A percentile compares a stretch with the other conserved stretches of the same genome.
phyloP scores from a whole-genome alignment of 2,329 filamentous ascomycete genomes.

The Dactylellina haptotyla region DNA sequence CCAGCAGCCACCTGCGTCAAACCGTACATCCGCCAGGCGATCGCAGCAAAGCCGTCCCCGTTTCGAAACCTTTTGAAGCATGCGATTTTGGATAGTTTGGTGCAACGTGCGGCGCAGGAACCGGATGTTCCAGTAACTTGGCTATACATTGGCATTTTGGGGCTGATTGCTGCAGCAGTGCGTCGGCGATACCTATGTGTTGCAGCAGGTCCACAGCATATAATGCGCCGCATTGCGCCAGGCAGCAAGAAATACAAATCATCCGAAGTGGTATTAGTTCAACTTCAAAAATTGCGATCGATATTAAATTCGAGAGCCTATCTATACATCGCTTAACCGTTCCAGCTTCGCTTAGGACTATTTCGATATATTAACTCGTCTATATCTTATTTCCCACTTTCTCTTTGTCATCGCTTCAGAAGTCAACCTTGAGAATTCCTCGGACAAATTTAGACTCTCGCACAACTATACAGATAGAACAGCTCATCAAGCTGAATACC shows the following conservation, averaged over 20 bases:
- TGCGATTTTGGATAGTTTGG: neutral
- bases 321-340: too few relatives aligned
- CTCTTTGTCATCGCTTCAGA: too few relatives aligned
- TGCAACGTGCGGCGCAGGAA: neutral
- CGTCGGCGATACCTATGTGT: slow-evolving; percentile 24
- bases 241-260: slow-evolving; percentile 14
- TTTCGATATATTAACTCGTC: too few relatives aligned
- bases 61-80: neutral
- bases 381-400: too few relatives aligned
- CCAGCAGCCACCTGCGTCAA: neutral
- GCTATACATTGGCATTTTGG: slow-evolving; percentile 17
- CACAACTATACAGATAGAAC: too few relatives aligned
- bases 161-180: slow-evolving; percentile 11
- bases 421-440: too few relatives aligned
- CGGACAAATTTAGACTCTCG: too few relatives aligned
- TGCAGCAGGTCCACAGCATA: slow-evolving; percentile 5
- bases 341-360: too few relatives aligned
- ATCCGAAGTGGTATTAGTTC: too few relatives aligned
- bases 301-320: too few relatives aligned
- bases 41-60: neutral
- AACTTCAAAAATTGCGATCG: too few relatives aligned
- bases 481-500: too few relatives aligned
- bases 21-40: neutral
- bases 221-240: neutral
- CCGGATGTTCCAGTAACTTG: slow-evolving; percentile 3